These are phyloP conservation scores for Phialemoniopsis sp. DNA, from an alignment of 2,329 filamentous ascomycete species.

Conservation along the genomic window DNA sequence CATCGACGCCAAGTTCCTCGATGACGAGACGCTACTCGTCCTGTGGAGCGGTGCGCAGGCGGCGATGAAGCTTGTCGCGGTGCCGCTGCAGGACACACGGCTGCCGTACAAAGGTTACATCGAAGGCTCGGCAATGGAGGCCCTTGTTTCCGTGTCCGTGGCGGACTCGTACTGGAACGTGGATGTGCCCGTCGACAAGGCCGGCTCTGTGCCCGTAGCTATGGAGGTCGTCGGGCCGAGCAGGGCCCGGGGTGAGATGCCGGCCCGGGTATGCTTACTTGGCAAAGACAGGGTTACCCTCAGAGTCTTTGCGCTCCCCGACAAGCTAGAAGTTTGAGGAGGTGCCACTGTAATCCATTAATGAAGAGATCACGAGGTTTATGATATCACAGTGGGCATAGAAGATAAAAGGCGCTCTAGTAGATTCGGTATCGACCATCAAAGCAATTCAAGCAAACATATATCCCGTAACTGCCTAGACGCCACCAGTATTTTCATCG, in stretches of 20 bases:
- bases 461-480: too few species aligned
- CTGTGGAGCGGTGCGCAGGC: slow-evolving; percentile 33
- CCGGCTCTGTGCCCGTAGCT: slow-evolving; percentile 33
- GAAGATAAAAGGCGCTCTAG: too few species aligned
- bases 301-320: slow-evolving; percentile 40
- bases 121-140: background rate
- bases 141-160: too few species aligned
- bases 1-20: slow-evolving; percentile 64
- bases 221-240: slow-evolving; percentile 48
- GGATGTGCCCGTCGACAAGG: slow-evolving; percentile 14
- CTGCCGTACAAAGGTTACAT: slow-evolving; percentile 4
- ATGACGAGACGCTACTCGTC: slow-evolving; percentile 56
- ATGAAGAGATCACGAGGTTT: too few species aligned
- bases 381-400: too few species aligned
- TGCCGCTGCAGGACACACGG: slow-evolving; percentile 6
- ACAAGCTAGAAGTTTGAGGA: slow-evolving; percentile 3
- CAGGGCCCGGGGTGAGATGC: slow-evolving; percentile 38
- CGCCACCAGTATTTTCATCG: too few species aligned
- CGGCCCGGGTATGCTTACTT: slow-evolving; percentile 46
- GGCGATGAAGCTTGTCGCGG: slow-evolving; percentile 8
- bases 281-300: slow-evolving; percentile 41
- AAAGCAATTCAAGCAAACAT: too few species aligned
- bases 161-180: slow-evolving; percentile 1
- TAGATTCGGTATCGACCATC: too few species aligned
- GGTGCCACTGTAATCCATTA: slow-evolving; percentile 10